Conservation (phyloP, 148 eudicot genomes). For the Rhododendron mucronatum region DNA sequence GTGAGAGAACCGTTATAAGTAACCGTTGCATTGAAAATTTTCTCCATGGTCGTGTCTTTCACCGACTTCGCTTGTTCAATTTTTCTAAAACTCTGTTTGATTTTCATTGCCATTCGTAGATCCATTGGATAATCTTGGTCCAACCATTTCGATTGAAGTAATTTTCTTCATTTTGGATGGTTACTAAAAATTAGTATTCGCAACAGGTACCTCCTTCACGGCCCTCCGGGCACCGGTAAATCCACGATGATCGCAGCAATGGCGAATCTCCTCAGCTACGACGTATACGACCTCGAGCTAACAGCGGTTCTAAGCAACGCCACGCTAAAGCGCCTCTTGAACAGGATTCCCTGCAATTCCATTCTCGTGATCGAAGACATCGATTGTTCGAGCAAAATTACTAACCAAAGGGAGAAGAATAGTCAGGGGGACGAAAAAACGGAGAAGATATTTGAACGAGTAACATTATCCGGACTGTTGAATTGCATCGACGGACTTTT, state of each 20-base stretch:
- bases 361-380: constrained; percentile 60
- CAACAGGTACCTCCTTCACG: constrained; percentile 29
- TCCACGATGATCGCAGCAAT: constrained; percentile 64
- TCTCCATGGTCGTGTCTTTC: too few relatives aligned
- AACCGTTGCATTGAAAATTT: too few relatives aligned
- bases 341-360: constrained; percentile 39
- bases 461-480: constrained; percentile 48
- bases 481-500: constrained; percentile 56
- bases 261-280: constrained; percentile 48
- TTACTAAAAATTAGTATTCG: too few relatives aligned
- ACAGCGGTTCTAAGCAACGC: constrained; percentile 45
- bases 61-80: too few relatives aligned
- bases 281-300: constrained; percentile 51
- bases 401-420: constrained; percentile 31
- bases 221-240: constrained; percentile 62
- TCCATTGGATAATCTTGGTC: too few relatives aligned
- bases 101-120: too few relatives aligned
- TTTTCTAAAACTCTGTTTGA: too few relatives aligned
- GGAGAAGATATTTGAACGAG: neutral
- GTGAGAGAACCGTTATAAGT: too few relatives aligned
- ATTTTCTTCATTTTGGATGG: too few relatives aligned
- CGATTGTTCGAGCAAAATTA: constrained; percentile 50
- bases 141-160: too few relatives aligned
- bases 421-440: constrained; percentile 8
- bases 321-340: constrained; percentile 33